These are phyloP conservation scores for Diacronema lutheri DNA, from an alignment of 78 protist species.

Conservation along the genomic window DNA sequence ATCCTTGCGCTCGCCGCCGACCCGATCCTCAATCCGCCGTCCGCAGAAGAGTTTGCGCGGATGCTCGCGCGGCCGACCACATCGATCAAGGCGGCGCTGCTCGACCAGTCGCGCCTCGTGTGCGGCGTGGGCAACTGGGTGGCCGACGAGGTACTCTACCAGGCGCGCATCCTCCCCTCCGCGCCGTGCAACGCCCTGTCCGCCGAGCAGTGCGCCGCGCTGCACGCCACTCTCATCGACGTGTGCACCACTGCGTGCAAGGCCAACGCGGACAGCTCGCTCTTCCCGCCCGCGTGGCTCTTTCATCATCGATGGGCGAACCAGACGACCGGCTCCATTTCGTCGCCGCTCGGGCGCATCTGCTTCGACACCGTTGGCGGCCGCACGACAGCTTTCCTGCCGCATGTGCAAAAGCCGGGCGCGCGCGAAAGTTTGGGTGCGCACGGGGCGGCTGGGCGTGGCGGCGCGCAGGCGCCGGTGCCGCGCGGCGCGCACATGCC, in stretches of 20 bases:
- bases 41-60: background rate
- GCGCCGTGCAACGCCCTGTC: background rate
- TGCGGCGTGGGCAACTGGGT: constrained; percentile 38
- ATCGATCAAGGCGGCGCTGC: constrained; percentile 9
- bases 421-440: background rate
- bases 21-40: background rate
- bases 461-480: no score
- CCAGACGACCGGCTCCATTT: background rate
- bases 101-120: constrained; percentile 6
- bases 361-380: constrained; percentile 8
- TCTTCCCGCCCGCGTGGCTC: constrained; percentile 24
- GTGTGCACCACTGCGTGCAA: background rate
- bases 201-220: background rate
- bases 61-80: background rate
- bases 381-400: constrained; percentile 21
- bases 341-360: background rate
- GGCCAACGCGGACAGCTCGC: background rate
- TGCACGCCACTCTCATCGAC: background rate
- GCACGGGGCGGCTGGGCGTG: background rate
- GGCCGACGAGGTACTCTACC: constrained; percentile 33
- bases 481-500: no score
- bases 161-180: background rate
- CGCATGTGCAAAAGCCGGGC: background rate
- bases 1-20: background rate
- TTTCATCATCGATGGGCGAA: constrained; percentile 21